phyloP scores from a whole-genome alignment of 225 moss, liverwort and hornwort genomes.

The Climacium dendroides region DNA sequence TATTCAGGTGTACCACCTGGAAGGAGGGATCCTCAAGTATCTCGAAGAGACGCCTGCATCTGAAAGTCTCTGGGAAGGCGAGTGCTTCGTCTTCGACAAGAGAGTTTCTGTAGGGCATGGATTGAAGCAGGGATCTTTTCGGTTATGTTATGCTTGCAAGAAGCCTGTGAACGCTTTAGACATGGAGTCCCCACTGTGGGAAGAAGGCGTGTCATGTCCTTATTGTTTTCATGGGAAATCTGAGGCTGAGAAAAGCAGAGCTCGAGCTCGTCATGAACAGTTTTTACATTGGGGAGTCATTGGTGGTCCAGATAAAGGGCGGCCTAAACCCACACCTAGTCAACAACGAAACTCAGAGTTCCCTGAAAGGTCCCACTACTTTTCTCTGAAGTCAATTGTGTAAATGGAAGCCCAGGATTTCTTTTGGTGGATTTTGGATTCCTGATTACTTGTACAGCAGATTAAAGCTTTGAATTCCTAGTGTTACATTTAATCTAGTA shows the following conservation, averaged over 20 bases:
- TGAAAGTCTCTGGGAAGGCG: too few relatives aligned
- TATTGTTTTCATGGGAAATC: constrained; percentile 59
- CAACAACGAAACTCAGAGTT: constrained; percentile 10
- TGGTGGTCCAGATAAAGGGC: constrained; percentile 70
- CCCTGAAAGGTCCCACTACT: constrained; percentile 28
- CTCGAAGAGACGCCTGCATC: constrained; percentile 23
- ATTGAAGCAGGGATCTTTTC: too few relatives aligned
- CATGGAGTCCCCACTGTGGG: constrained; percentile 55
- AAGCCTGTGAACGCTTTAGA: constrained; percentile 16
- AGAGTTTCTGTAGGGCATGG: neutral
- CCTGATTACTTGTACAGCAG: neutral
- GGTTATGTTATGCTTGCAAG: too few relatives aligned
- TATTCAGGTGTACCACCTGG: constrained; percentile 27
- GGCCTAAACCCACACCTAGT: neutral
- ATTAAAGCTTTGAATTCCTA: neutral
- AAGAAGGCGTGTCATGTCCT: constrained; percentile 85
- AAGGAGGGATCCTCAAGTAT: too few relatives aligned
- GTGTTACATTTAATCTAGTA: neutral
- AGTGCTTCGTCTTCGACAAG: too few relatives aligned
- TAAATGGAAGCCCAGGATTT: neutral
- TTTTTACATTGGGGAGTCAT: constrained; percentile 56
- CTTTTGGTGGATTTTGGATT: neutral
- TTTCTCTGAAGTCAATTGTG: constrained; percentile 10
- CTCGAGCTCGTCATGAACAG: constrained; percentile 76
- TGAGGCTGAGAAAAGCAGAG: constrained; percentile 58